These are phyloP conservation scores for Russula sp. DNA, from an alignment of 768 basidiomycete species.

Conservation along the genomic window DNA sequence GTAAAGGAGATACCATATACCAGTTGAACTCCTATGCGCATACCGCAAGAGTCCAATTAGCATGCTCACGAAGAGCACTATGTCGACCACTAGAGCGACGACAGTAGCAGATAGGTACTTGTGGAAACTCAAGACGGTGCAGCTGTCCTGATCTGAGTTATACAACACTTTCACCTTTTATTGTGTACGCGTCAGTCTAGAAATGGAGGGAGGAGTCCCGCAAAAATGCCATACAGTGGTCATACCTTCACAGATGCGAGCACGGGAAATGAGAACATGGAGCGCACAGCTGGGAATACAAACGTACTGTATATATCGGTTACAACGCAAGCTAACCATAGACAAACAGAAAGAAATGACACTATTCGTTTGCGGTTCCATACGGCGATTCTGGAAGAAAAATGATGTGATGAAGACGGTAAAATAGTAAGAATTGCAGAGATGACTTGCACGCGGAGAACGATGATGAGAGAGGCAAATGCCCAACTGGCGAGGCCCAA, in stretches of 20 bases:
- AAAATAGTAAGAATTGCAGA: background rate
- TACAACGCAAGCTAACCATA: background rate
- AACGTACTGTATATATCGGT: background rate
- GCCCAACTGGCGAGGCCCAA: background rate
- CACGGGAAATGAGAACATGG: background rate
- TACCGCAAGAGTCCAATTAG: background rate
- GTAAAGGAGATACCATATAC: conserved; percentile 2
- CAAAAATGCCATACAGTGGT: background rate
- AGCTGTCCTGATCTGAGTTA: background rate
- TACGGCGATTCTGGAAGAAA: background rate
- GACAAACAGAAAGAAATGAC: background rate
- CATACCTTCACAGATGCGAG: background rate
- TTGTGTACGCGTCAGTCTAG: background rate
- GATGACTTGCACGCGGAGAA: conserved; percentile 1
- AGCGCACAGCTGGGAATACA: background rate
- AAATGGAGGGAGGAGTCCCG: background rate
- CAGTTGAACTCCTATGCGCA: background rate
- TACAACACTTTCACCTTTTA: background rate
- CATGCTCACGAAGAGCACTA: background rate
- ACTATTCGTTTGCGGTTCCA: background rate
- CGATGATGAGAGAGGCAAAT: conserved; percentile 3
- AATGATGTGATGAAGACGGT: background rate
- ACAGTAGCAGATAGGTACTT: background rate
- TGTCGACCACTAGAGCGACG: background rate
- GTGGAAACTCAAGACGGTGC: background rate